Conservation (phyloP, 2,329 filamentous ascomycete genomes). For the Talaromyces funiculosus region DNA sequence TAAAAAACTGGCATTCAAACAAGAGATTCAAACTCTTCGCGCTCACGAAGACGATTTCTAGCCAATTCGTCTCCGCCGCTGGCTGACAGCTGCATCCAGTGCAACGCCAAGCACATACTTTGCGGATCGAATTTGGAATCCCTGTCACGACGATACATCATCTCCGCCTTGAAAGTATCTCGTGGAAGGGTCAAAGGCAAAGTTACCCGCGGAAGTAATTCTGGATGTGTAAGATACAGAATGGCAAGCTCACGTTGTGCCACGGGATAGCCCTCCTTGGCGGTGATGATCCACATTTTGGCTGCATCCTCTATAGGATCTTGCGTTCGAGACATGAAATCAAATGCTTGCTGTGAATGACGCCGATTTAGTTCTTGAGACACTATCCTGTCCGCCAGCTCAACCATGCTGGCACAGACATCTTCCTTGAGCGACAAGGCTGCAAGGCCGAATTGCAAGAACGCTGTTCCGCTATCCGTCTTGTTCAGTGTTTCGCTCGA, state of each 20-base stretch:
- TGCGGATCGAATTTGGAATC: constrained; percentile 71
- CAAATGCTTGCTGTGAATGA: constrained; percentile 25
- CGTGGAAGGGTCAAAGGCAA: constrained; percentile 76
- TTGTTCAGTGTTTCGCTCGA: constrained; percentile 54
- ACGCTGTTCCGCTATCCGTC: constrained; percentile 64
- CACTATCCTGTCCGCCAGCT: constrained; percentile 64
- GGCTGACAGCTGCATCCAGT: constrained; percentile 93
- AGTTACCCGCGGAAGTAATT: constrained; percentile 72
- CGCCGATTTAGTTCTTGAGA: constrained; percentile 46
- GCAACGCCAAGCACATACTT: constrained; percentile 87
- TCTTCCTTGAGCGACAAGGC: constrained; percentile 85
- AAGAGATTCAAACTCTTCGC: constrained; percentile 57
- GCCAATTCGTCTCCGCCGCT: constrained; percentile 82
- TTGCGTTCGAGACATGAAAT: constrained; percentile 25
- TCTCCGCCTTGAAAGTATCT: constrained; percentile 84
- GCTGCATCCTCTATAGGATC: constrained; percentile 64
- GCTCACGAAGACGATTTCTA: constrained; percentile 71
- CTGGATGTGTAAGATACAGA: constrained; percentile 86
- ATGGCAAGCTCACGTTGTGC: constrained; percentile 90
- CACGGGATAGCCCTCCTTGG: constrained; percentile 81
- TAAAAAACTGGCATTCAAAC: constrained; percentile 34
- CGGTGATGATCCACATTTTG: constrained; percentile 85
- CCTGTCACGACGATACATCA: constrained; percentile 62
- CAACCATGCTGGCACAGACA: constrained; percentile 77
- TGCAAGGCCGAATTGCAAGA: constrained; percentile 83